Percentiles rank a stretch among this genome's conserved stretches.
Conservation (phyloP, 2,329 filamentous ascomycete genomes). For the Fusarium neocosmosporiellum region DNA sequence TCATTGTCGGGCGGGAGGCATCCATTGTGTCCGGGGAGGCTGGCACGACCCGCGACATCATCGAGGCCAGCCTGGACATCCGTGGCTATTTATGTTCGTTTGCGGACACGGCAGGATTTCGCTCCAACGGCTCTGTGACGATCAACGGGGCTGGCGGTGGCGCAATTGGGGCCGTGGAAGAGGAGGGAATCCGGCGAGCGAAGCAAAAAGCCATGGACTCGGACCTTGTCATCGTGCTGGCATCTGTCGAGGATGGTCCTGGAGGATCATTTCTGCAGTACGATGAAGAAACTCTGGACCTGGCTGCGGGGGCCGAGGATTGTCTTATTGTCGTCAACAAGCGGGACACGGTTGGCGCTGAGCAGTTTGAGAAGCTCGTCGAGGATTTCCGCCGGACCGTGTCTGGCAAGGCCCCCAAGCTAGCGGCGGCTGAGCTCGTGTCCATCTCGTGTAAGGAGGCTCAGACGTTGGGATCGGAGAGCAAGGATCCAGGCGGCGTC, state of each 20-base stretch:
- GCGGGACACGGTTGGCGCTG: constrained; percentile 59
- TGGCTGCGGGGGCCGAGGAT: constrained; percentile 61
- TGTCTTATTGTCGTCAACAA: constrained; percentile 73
- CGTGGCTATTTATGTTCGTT: constrained; percentile 92
- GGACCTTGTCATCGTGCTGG: constrained; percentile 85
- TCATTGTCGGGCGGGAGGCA: constrained; percentile 89
- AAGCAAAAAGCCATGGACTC: constrained; percentile 83
- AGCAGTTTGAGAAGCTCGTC: constrained; percentile 53
- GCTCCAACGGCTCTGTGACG: constrained; percentile 55
- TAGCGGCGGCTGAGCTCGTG: constrained; percentile 50
- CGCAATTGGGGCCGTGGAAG: constrained; percentile 78
- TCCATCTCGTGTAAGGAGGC: constrained; percentile 80
- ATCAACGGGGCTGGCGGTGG: constrained; percentile 22
- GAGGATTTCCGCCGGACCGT: constrained; percentile 50
- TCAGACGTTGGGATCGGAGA: constrained; percentile 41
- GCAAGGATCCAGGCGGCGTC: constrained; percentile 71
- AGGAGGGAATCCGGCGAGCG: constrained; percentile 90
- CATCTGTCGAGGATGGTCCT: constrained; percentile 72
- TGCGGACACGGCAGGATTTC: constrained; percentile 92
- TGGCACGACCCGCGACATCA: constrained; percentile 92
- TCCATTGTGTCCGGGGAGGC: constrained; percentile 95
- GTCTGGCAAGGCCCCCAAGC: constrained; percentile 27
- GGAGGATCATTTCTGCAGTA: constrained; percentile 58
- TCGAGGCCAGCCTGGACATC: constrained; percentile 91
- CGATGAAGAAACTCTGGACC: constrained; percentile 65